phyloP scores from a whole-genome alignment of 1,284 basidiomycete species.

The Trametes polyzona region DNA sequence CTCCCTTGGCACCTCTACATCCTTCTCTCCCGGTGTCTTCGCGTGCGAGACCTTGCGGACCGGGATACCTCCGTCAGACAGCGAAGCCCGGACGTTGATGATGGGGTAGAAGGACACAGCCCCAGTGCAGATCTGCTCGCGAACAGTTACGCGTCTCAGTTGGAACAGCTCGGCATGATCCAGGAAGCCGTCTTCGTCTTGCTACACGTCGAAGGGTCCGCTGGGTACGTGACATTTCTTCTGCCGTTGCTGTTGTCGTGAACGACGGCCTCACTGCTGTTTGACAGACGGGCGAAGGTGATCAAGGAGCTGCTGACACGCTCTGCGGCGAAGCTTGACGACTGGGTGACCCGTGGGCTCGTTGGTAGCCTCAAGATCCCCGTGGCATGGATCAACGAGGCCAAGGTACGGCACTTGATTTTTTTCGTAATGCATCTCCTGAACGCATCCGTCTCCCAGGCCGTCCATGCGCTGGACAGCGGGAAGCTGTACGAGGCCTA shows the following conservation, averaged over 20 bases:
- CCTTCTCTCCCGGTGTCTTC: slow-evolving; percentile 82
- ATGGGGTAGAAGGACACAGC: slow-evolving; percentile 69
- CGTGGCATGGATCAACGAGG: slow-evolving; percentile 84
- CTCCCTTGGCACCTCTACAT: slow-evolving; percentile 95
- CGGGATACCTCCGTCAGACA: slow-evolving; percentile 54
- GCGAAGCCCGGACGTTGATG: slow-evolving; percentile 48
- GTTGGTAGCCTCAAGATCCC: slow-evolving; percentile 83
- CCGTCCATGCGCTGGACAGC: slow-evolving; percentile 62
- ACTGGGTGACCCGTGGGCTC: slow-evolving; percentile 76
- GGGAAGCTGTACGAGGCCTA: slow-evolving; percentile 80
- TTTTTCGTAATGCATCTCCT: slow-evolving; percentile 1
- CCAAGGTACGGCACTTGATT: slow-evolving; percentile 57
- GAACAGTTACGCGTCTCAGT: slow-evolving; percentile 84
- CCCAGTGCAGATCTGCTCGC: slow-evolving; percentile 84
- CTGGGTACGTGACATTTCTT: slow-evolving; percentile 57
- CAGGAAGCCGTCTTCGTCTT: slow-evolving; percentile 90
- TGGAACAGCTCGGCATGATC: slow-evolving; percentile 83
- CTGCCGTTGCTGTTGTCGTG: slow-evolving; percentile 31
- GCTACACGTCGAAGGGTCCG: slow-evolving; percentile 82
- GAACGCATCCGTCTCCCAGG: slow-evolving; percentile 46
- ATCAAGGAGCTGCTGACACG: slow-evolving; percentile 83
- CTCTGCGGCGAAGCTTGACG: slow-evolving; percentile 69
- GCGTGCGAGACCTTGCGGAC: slow-evolving; percentile 86
- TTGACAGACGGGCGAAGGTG: slow-evolving; percentile 70
- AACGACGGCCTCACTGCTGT: not conserved